Percentiles rank a stretch among this genome's conserved stretches.
These are phyloP conservation scores for Phaeosphaeriaceae sp. DNA, from an alignment of 2,329 filamentous ascomycete genomes.

Conservation along the genomic window DNA sequence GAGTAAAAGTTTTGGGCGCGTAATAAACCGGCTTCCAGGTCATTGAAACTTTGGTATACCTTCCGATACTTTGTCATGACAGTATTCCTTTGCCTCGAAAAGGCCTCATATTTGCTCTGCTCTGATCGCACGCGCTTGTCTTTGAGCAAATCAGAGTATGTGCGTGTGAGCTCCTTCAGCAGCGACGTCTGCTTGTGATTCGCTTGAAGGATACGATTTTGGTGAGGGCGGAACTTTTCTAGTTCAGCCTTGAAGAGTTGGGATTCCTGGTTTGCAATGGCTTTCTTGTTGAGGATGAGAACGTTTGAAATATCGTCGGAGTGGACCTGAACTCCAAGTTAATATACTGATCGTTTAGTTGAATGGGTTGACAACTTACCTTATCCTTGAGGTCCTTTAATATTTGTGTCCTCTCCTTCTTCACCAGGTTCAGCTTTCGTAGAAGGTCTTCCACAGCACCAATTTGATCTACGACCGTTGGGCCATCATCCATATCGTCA, in stretches of 20 bases:
- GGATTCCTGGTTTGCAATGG: conserved; percentile 87
- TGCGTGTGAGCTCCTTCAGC: conserved; percentile 90
- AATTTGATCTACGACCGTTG: conserved; percentile 89
- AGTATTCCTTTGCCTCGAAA: conserved; percentile 79
- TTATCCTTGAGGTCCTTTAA: conserved; percentile 98
- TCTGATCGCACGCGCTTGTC: conserved; percentile 93
- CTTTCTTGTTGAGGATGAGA: conserved; percentile 96
- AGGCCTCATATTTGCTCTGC: conserved; percentile 91
- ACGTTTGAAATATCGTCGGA: conserved; percentile 98
- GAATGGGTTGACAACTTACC: conserved; percentile 59
- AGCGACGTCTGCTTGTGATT: conserved; percentile 93
- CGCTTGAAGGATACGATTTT: conserved; percentile 87
- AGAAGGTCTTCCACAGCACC: conserved; percentile 85
- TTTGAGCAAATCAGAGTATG: conserved; percentile 86
- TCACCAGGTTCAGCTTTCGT: conserved; percentile 89
- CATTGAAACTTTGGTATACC: conserved; percentile 89
- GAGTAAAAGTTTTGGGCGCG: conserved; percentile 92
- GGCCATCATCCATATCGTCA: conserved; percentile 82
- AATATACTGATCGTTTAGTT: background rate
- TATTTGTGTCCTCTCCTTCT: conserved; percentile 88
- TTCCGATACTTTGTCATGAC: conserved; percentile 89
- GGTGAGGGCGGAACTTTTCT: conserved; percentile 95
- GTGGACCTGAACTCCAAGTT: conserved; percentile 69
- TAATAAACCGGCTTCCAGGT: conserved; percentile 82
- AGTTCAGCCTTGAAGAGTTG: conserved; percentile 94